Conservation (phyloP, 179 eudicot genomes). For the Sideroxylon spinosum region DNA sequence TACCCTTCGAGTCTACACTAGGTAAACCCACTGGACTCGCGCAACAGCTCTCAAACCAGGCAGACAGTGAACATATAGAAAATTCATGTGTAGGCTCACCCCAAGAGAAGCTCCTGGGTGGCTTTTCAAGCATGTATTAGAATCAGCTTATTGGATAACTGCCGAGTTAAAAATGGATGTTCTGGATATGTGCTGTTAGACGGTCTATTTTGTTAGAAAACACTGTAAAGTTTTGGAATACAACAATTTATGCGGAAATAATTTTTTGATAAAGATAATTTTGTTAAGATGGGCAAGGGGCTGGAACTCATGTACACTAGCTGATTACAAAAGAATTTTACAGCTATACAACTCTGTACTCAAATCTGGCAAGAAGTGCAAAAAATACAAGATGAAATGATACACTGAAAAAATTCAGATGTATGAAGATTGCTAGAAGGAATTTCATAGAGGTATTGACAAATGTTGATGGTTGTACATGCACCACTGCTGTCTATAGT, state of each 20-base stretch:
- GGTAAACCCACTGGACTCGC: too few species aligned
- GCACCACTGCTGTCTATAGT: too few species aligned
- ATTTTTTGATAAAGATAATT: too few species aligned
- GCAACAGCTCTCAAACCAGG: too few species aligned
- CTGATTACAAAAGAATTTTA: background rate
- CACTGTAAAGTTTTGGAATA: background rate
- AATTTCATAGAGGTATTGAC: background rate
- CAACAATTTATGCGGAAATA: background rate
- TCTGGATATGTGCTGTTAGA: background rate
- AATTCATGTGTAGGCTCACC: too few species aligned
- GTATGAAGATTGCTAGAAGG: background rate
- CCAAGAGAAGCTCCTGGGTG: too few species aligned
- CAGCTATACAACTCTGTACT: background rate
- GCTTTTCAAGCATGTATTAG: background rate
- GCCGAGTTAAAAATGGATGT: background rate
- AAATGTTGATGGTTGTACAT: background rate
- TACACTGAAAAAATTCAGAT: too few species aligned
- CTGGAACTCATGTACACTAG: background rate
- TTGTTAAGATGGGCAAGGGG: background rate
- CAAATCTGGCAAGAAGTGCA: background rate
- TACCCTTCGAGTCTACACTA: too few species aligned
- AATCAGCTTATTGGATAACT: background rate
- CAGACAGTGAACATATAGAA: too few species aligned
- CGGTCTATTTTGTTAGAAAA: background rate
- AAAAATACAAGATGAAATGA: background rate